Evolutionary conservation across 345 rosid genomes (phyloP), one percentile per base, ranked within the genome.

Genomic region (Garcia nutans): DNA sequence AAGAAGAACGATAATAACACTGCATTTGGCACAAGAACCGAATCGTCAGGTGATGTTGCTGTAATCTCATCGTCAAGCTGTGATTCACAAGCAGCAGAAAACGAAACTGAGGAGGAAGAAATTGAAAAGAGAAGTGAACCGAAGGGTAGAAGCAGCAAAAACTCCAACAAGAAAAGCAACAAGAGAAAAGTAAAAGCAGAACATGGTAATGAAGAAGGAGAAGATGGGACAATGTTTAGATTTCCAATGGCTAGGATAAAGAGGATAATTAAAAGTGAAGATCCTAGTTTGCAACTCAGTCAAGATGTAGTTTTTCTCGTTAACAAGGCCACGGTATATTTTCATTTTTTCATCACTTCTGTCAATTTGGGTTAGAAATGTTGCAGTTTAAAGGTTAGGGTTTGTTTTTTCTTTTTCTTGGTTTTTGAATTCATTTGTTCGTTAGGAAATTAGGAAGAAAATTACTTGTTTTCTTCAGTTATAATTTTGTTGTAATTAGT

Each of bases 371-470:
- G n/a, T n/a, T n/a, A n/a, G n/a, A n/a, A n/a, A n/a, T n/a, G n/a
- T n/a, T n/a, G n/a, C n/a, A n/a, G n/a, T n/a, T n/a, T n/a, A 79
- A 60, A 82, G 61, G 13, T 72, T 65, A 54, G 60, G 42, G 71
- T 22, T 62, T 49, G 57, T 57, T 67, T 52, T 56, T 12, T 42
- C 8, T n/a, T 58, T 42, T 42, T 42, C n/a, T n/a, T n/a, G n/a
- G n/a, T n/a, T n/a, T n/a, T n/a, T n/a, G n/a, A n/a, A n/a, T n/a
- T n/a, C n/a, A n/a, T n/a, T n/a, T n/a, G n/a, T n/a, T n/a, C n/a
- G n/a, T n/a, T n/a, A n/a, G n/a, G 42, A 63, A 7, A 31, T 63
- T 13, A 31, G 67, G 19, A 15, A 33, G 0, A 15, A 55, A 3
- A 50, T 50, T 50, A 50, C 17, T 44, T 23, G 16, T 75, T 44